Percentiles rank a stretch among this genome's conserved stretches.
phyloP scores from a whole-genome alignment of 805 yeast species.

The Helenozyma rhizophorensis region DNA sequence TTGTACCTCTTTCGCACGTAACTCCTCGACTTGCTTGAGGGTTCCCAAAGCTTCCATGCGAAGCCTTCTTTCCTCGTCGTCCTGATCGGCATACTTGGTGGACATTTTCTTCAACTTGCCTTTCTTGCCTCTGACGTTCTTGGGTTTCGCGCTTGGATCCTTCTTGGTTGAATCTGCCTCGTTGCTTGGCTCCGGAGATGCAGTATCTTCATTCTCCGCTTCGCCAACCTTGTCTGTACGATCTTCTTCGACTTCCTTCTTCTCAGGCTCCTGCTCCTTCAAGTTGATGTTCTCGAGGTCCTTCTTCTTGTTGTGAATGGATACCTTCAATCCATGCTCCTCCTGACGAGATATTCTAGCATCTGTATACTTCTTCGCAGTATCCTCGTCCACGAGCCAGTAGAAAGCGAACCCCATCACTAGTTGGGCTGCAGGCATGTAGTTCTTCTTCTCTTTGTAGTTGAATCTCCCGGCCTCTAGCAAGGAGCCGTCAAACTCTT shows the following conservation, averaged over 20 bases:
- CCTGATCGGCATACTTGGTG: slow-evolving; percentile 84
- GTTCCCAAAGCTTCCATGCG: slow-evolving; percentile 85
- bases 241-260: background rate
- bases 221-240: background rate
- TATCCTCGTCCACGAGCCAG: slow-evolving; percentile 65
- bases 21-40: slow-evolving; percentile 49
- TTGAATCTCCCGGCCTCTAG: slow-evolving; percentile 61
- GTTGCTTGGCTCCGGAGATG: too few relatives aligned
- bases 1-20: slow-evolving; percentile 16
- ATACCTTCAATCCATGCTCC: slow-evolving; percentile 35
- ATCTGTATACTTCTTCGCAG: slow-evolving; percentile 29
- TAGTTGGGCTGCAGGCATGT: slow-evolving; percentile 74
- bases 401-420: slow-evolving; percentile 87
- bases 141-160: slow-evolving; percentile 19
- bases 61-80: slow-evolving; percentile 74
- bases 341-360: slow-evolving; percentile 28
- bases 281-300: slow-evolving; percentile 26
- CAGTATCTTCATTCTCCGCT: background rate
- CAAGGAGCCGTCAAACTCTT: slow-evolving; percentile 55
- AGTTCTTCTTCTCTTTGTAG: slow-evolving; percentile 50
- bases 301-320: slow-evolving; percentile 32
- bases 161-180: background rate
- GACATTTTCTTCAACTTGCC: slow-evolving; percentile 79
- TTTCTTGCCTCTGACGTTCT: slow-evolving; percentile 70
- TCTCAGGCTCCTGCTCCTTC: slow-evolving; percentile 4